Conservation (phyloP, 768 basidiomycete genomes). For the Suillus bovinus region DNA sequence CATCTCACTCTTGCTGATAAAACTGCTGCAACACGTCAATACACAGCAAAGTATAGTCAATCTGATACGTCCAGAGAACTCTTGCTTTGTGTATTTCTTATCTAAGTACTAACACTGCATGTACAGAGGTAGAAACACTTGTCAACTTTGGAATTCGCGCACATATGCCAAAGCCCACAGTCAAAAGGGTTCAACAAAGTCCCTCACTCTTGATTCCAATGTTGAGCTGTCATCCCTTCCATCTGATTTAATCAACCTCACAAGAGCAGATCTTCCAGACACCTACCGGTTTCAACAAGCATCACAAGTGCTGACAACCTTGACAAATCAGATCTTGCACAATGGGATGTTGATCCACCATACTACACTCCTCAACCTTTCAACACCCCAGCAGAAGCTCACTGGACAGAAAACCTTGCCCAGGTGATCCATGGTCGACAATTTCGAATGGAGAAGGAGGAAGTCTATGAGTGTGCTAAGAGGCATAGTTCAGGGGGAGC, state of each 20-base stretch:
- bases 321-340: conserved; percentile 1
- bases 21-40: neutral
- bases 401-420: neutral
- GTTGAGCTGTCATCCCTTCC: neutral
- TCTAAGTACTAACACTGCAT: neutral
- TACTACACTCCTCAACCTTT: conserved; percentile 5
- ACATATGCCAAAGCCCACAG: neutral
- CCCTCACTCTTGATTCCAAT: neutral
- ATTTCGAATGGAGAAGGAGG: neutral
- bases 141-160: neutral
- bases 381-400: neutral
- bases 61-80: neutral
- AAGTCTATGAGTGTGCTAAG: neutral
- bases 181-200: neutral
- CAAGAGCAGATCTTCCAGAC: conserved; percentile 6
- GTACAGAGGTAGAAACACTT: neutral
- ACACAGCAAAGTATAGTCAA: neutral
- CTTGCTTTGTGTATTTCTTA: neutral
- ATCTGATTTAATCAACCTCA: neutral
- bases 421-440: neutral
- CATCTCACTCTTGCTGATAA: neutral
- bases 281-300: conserved; percentile 7
- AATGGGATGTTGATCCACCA: conserved; percentile 9
- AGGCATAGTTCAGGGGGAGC: neutral
- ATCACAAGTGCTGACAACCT: conserved; percentile 5